Evolutionary conservation across 495 filamentous ascomycete genomes (phyloP).

Genomic region (Alectoria sarmentosa): DNA sequence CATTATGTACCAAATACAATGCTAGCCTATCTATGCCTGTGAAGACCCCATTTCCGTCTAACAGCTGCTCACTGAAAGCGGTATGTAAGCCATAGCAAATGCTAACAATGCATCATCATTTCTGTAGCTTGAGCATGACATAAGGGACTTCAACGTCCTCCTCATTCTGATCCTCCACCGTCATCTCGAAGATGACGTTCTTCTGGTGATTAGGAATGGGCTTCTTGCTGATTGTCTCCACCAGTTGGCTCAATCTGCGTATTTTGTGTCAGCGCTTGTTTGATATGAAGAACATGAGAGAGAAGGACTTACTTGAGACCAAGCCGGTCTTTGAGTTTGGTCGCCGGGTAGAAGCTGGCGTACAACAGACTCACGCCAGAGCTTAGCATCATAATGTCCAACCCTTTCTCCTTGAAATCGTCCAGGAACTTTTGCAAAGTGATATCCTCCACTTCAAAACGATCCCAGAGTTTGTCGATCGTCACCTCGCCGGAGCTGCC

Average conservation of each 20-base stretch:
- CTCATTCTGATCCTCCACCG: slow-evolving; percentile 78
- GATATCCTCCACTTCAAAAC: slow-evolving; percentile 86
- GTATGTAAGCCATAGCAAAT: neutral
- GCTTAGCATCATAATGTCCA: slow-evolving; percentile 87
- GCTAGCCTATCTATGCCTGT: slow-evolving; percentile 1
- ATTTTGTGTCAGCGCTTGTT: slow-evolving; percentile 12
- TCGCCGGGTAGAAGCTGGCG: slow-evolving; percentile 84
- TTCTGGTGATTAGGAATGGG: slow-evolving; percentile 82
- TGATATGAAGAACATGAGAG: neutral
- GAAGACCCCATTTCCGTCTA: neutral
- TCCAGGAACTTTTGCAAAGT: slow-evolving; percentile 77
- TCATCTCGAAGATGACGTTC: slow-evolving; percentile 95
- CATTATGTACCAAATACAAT: neutral
- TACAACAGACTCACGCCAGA: slow-evolving; percentile 96
- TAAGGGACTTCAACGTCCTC: slow-evolving; percentile 98
- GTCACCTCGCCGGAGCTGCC: slow-evolving; percentile 66
- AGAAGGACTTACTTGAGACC: slow-evolving; percentile 51
- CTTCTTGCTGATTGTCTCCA: slow-evolving; percentile 87
- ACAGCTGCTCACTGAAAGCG: slow-evolving; percentile 5
- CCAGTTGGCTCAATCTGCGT: slow-evolving; percentile 71
- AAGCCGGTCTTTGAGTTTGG: slow-evolving; percentile 79
- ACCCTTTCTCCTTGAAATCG: slow-evolving; percentile 69
- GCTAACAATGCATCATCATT: slow-evolving; percentile 26
- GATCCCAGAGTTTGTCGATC: slow-evolving; percentile 96
- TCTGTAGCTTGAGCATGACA: slow-evolving; percentile 73